phyloP scores from a whole-genome alignment of 768 basidiomycete species.

The Botryobasidium botryosum region DNA sequence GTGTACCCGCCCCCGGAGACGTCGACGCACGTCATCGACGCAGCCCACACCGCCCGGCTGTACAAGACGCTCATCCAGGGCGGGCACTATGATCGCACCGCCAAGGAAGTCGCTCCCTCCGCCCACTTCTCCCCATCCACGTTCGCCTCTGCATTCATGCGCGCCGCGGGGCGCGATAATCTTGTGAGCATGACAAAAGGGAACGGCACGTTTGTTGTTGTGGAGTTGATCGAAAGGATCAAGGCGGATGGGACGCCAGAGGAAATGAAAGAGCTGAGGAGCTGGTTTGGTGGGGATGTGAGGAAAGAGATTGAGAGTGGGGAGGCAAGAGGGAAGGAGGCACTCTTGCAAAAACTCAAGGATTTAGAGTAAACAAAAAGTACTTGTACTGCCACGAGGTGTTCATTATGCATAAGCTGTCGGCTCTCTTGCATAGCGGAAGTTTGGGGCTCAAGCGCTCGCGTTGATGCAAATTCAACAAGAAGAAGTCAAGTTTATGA shows the following conservation, averaged over 20 bases:
- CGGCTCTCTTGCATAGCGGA: too few relatives aligned
- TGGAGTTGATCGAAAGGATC: slow-evolving; percentile 50
- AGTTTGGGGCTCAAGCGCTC: too few relatives aligned
- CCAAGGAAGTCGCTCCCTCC: slow-evolving; percentile 35
- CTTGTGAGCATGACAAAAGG: slow-evolving; percentile 37
- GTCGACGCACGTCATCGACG: slow-evolving; percentile 53
- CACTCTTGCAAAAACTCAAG: slow-evolving; percentile 44
- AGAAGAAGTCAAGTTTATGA: too few relatives aligned
- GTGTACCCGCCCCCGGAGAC: slow-evolving; percentile 42
- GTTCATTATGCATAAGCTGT: too few relatives aligned
- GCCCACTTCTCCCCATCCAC: slow-evolving; percentile 36
- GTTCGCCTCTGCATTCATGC: slow-evolving; percentile 45
- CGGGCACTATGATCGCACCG: slow-evolving; percentile 62
- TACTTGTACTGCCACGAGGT: too few relatives aligned
- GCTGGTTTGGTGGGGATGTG: slow-evolving; percentile 40
- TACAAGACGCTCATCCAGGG: slow-evolving; percentile 87
- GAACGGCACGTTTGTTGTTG: slow-evolving; percentile 59
- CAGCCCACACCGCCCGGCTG: slow-evolving; percentile 64
- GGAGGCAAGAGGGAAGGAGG: slow-evolving; percentile 49
- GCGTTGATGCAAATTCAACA: too few relatives aligned
- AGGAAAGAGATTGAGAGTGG: slow-evolving; percentile 32
- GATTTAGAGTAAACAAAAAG: too few relatives aligned
- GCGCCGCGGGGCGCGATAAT: slow-evolving; percentile 33
- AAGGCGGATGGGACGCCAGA: slow-evolving; percentile 19
- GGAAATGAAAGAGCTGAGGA: slow-evolving; percentile 30